Evolutionary conservation across 768 basidiomycete species (phyloP).

Genomic region (Trametes meyenii): DNA sequence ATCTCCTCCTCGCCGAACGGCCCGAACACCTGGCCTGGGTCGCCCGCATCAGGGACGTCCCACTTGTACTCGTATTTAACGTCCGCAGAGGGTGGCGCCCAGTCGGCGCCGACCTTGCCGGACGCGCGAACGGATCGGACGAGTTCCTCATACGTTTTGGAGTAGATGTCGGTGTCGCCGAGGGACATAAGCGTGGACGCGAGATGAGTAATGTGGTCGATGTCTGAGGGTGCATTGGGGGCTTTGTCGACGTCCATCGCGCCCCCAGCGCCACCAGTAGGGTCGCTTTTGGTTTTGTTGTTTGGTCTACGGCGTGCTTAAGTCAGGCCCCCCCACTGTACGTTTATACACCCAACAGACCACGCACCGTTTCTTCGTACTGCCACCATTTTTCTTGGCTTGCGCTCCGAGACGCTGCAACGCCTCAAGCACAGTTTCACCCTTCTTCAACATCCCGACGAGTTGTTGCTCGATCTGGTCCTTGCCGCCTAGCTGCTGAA

Average conservation of each 20-base stretch:
- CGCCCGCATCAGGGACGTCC: slow-evolving; percentile 55
- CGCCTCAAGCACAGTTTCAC: slow-evolving; percentile 90
- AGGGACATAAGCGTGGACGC: slow-evolving; percentile 88
- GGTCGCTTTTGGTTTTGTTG: slow-evolving; percentile 35
- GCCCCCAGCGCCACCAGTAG: slow-evolving; percentile 34
- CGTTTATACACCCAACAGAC: background rate
- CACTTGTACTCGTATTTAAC: slow-evolving; percentile 83
- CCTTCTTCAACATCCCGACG: slow-evolving; percentile 76
- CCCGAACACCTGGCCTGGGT: slow-evolving; percentile 63
- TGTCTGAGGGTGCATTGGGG: slow-evolving; percentile 43
- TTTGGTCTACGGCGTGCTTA: slow-evolving; percentile 30
- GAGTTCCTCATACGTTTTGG: slow-evolving; percentile 82
- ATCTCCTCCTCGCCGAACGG: slow-evolving; percentile 83
- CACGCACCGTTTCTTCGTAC: slow-evolving; percentile 27
- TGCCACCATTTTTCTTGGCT: slow-evolving; percentile 50
- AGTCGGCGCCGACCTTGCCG: slow-evolving; percentile 65
- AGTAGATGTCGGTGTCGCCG: slow-evolving; percentile 86
- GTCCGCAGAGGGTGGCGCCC: slow-evolving; percentile 79
- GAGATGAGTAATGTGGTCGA: slow-evolving; percentile 81
- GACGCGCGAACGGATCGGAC: slow-evolving; percentile 75
- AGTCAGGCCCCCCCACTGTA: background rate
- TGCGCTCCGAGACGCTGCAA: slow-evolving; percentile 80
- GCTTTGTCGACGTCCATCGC: slow-evolving; percentile 56
- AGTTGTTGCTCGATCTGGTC: slow-evolving; percentile 66
- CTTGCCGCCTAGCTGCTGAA: slow-evolving; percentile 68